Base-by-base conservation (phyloP, 2,329 filamentous ascomycete genomes). In the Paracamarosporium sp. region DNA sequence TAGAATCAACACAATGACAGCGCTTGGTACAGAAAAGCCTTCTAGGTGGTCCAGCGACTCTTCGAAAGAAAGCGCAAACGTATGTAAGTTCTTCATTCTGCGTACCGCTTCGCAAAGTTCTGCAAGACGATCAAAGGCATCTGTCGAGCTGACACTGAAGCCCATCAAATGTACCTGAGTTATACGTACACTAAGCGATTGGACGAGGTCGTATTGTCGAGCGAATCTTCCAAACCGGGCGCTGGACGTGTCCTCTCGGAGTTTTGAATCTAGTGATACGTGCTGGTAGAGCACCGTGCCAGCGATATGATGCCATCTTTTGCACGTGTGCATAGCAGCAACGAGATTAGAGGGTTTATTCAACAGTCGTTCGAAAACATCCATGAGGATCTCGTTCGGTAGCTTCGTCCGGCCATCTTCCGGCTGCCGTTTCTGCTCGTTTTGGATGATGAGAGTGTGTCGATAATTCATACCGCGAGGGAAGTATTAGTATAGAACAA, bases 151-250 rank as follows among this genome's bases (percentile, higher is more conserved):
- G 24, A 61, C 55, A 25, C 48, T 45, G 35, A 64, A 60, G 11
- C 61, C 61, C 56, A 59, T 59, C 30, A 64, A 45, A 27, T 64
- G 61, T 12, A 57, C 51, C 41, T 61, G 53, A 15, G 48, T 55
- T 31, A 64, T 51, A 15, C 45, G 53, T 28, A 64, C 8, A 31
- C 40, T 51, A 27, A 61, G 45, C 20, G 53, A 55, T 30, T 53
- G 53, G n/a, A 61, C 47, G 12, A 61, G 51, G 36, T 54, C 17
- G 31, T 38, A 40, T 31, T 59, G 55, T 24, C 36, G 17, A 13
- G 28, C 43, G 13, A 33, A 40, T n/a, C 35, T 30, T 13, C 51
- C 47, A 25, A 64, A 61, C n/a, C 55, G 53, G 31, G 59, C 30
- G 15, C 44, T 25, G 8, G 51, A 30, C 27, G 56, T 55, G 28